These are phyloP conservation scores for Spathaspora sp. DNA, from an alignment of 805 yeast species.

Conservation along the genomic window DNA sequence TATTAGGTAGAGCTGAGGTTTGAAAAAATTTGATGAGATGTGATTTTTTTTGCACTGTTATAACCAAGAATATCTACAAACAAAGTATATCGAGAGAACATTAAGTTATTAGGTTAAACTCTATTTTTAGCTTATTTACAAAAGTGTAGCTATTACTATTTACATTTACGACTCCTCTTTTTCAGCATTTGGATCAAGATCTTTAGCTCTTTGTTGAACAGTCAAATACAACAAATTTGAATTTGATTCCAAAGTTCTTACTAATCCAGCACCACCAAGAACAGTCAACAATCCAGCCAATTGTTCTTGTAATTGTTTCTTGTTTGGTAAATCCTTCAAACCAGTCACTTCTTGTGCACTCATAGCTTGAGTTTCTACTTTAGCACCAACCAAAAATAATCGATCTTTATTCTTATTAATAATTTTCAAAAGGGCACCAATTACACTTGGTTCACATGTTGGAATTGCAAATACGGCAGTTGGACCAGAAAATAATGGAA, in stretches of 20 bases:
- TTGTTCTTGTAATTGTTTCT: conserved; percentile 72
- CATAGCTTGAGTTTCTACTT: conserved; percentile 59
- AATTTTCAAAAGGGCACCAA: conserved; percentile 57
- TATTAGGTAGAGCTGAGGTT: not conserved
- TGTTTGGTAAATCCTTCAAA: conserved; percentile 72
- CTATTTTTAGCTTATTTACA: conserved; percentile 3
- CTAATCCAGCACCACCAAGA: conserved; percentile 87
- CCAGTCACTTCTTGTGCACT: conserved; percentile 49
- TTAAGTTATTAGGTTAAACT: too few relatives aligned
- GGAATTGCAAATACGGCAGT: conserved; percentile 73
- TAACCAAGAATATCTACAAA: too few relatives aligned
- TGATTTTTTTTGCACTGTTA: not conserved
- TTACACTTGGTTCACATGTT: conserved; percentile 65
- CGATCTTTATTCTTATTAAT: conserved; percentile 66
- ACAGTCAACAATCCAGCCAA: conserved; percentile 80
- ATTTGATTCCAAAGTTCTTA: conserved; percentile 72
- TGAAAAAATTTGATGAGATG: not conserved
- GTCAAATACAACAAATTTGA: conserved; percentile 69
- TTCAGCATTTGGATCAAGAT: conserved; percentile 20
- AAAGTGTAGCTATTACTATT: not conserved
- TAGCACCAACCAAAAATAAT: conserved; percentile 81
- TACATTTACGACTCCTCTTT: conserved; percentile 7
- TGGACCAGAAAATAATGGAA: conserved; percentile 75
- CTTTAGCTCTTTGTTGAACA: conserved; percentile 49
- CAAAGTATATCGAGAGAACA: too few relatives aligned